Conservation (phyloP, 2,329 filamentous ascomycete genomes). For the Gnomoniopsis sp. region DNA sequence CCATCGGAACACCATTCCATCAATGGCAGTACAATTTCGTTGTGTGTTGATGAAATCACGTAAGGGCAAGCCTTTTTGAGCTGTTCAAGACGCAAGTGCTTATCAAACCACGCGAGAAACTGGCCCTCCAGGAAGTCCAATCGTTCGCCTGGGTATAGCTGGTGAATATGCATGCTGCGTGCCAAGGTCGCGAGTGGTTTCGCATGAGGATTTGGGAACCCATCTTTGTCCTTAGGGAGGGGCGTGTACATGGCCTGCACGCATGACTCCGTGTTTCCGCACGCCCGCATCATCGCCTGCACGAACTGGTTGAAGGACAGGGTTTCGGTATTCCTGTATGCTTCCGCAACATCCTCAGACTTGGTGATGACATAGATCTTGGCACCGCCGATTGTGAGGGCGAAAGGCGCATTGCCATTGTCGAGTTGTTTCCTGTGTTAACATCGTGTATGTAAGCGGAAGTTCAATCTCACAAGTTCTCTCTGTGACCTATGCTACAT, state of each 20-base stretch:
- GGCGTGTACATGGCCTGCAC: constrained; percentile 19
- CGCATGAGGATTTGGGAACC: constrained; percentile 24
- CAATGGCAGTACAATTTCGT: constrained; percentile 16
- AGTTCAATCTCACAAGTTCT: no score
- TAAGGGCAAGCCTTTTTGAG: constrained; percentile 9
- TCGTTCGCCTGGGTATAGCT: constrained; percentile 22
- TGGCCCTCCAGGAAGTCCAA: constrained; percentile 19
- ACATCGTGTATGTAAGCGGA: no score
- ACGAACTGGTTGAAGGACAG: constrained; percentile 24
- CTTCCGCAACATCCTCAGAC: constrained; percentile 20
- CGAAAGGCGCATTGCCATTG: constrained; percentile 21
- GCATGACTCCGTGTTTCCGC: constrained; percentile 18
- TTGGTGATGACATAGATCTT: constrained; percentile 25
- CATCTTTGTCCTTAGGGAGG: constrained; percentile 21
- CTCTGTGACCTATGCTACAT: no score
- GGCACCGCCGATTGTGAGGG: constrained; percentile 21
- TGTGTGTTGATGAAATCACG: background rate
- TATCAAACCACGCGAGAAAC: constrained; percentile 19
- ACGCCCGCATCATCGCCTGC: constrained; percentile 11
- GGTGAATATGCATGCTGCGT: constrained; percentile 21
- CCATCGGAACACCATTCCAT: constrained; percentile 23
- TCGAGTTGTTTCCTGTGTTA: background rate
- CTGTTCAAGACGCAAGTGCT: constrained; percentile 16
- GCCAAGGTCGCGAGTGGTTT: constrained; percentile 18
- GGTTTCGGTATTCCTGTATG: constrained; percentile 23